Evolutionary conservation across 208 protist species (phyloP), one percentile per base, ranked within the genome.

Genomic region (Trypanosoma mega): DNA sequence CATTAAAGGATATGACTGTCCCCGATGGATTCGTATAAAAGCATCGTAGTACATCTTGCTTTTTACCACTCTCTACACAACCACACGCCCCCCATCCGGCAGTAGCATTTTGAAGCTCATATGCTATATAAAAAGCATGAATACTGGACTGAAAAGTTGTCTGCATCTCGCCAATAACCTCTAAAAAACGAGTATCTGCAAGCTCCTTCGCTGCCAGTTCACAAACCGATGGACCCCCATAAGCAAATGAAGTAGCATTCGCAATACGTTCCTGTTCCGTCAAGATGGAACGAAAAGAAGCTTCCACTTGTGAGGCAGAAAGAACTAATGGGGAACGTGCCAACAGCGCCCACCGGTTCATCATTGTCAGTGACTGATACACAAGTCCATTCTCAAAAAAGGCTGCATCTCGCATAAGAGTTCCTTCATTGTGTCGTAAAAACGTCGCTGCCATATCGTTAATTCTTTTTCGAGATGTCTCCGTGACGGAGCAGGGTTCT

Each of bases 311-410:
- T 2, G 74, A 73, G 2, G 74, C 74, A 14, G 73, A 85, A 43
- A 79, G 70, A 31, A 61, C 65, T 33, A 79, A 63, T 39, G 78
- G 78, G 24, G 66, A 75, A 48, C 63, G 68, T n/a, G 67, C 70
- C 16, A 85, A 52, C 29, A 85, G 68, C 1, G 52, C 71, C 66
- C 69, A 85, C 55, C 65, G 66, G 63, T 68, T 53, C 70, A 81
- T 72, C 74, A 85, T 78, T 20, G 72, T 79, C 41, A 85, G 69
- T 1, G 67, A 76, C 50, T 82, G 71, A 59, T 77, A 81, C 48
- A 85, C 73, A 48, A 85, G 66, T 9, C 78, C 74, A 37, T 78
- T 64, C 26, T 55, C 59, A 41, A 74, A 81, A 61, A 82, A 80
- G 21, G 78, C 66, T 3, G 53, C 43, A 58, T 79, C 76, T 39